These are phyloP conservation scores for Tetracladium maxilliforme DNA, from an alignment of 2,329 filamentous ascomycete genomes.

Conservation along the genomic window DNA sequence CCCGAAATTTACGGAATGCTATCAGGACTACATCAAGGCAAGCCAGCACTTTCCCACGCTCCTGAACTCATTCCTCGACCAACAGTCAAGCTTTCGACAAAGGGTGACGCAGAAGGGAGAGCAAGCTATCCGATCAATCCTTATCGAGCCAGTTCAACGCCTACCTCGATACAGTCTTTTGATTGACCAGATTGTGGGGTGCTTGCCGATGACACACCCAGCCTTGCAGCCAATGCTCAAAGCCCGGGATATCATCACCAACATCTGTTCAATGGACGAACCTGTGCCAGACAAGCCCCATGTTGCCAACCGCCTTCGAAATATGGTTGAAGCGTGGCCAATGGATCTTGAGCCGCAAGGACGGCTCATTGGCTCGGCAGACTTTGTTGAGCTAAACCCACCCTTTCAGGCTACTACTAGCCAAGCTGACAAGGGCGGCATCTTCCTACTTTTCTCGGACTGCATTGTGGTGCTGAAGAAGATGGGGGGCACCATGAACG, in stretches of 20 bases:
- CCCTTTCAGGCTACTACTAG: conserved; percentile 40
- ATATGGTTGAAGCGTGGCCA: conserved; percentile 69
- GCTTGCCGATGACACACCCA: conserved; percentile 72
- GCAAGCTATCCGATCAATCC: conserved; percentile 74
- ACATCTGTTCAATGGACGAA: conserved; percentile 88
- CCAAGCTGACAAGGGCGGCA: conserved; percentile 34
- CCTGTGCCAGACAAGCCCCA: conserved; percentile 56
- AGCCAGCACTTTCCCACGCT: conserved; percentile 78
- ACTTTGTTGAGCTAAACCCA: conserved; percentile 62
- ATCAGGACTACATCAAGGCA: conserved; percentile 82
- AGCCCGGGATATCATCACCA: conserved; percentile 84
- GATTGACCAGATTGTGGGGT: conserved; percentile 87
- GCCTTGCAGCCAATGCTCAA: conserved; percentile 73
- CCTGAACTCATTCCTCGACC: conserved; percentile 65
- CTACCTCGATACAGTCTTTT: conserved; percentile 89
- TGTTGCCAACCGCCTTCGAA: conserved; percentile 57
- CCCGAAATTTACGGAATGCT: conserved; percentile 79
- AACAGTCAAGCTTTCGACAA: conserved; percentile 69
- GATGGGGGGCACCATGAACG: no score
- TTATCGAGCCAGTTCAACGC: conserved; percentile 93
- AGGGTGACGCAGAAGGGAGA: conserved; percentile 74
- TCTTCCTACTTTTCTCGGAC: conserved; percentile 77
- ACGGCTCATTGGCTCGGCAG: conserved; percentile 66
- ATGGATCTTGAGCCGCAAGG: conserved; percentile 55
- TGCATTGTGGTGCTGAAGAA: conserved; percentile 67